phyloP scores from a whole-genome alignment of 257 asterid genomes.

The Capsicum pubescens region DNA sequence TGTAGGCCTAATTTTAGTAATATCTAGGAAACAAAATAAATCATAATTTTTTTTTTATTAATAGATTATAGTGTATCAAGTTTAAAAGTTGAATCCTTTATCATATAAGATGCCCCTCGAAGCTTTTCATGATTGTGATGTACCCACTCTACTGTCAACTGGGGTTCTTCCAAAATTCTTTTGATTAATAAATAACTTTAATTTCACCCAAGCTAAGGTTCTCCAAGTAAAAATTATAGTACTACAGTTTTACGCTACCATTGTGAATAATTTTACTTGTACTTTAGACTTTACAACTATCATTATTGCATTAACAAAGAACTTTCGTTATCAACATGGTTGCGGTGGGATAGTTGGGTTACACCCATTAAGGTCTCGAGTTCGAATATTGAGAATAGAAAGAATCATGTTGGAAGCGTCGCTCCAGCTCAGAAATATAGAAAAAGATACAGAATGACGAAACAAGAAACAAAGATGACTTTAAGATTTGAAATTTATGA shows the following conservation, averaged over 20 bases:
- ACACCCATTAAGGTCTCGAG: too few relatives aligned
- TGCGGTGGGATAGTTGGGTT: too few relatives aligned
- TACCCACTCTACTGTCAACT: background rate
- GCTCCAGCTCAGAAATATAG: too few relatives aligned
- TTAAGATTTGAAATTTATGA: background rate
- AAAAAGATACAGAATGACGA: too few relatives aligned
- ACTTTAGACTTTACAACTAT: background rate
- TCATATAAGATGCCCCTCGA: background rate
- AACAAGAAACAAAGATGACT: background rate
- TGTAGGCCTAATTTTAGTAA: background rate
- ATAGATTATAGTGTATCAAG: too few relatives aligned
- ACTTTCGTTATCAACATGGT: too few relatives aligned
- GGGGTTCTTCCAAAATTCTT: background rate
- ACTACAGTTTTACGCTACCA: background rate
- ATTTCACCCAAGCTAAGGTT: background rate
- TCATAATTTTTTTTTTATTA: background rate
- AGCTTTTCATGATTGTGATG: conserved; percentile 4
- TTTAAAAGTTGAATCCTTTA: too few relatives aligned
- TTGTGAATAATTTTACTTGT: background rate
- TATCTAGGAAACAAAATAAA: background rate
- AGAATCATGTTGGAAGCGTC: too few relatives aligned
- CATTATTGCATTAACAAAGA: background rate
- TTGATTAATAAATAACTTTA: background rate
- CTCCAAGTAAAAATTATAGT: background rate
- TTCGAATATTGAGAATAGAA: too few relatives aligned